Conservation (phyloP, 1,284 basidiomycete species). For the Polyporus tsugae region DNA sequence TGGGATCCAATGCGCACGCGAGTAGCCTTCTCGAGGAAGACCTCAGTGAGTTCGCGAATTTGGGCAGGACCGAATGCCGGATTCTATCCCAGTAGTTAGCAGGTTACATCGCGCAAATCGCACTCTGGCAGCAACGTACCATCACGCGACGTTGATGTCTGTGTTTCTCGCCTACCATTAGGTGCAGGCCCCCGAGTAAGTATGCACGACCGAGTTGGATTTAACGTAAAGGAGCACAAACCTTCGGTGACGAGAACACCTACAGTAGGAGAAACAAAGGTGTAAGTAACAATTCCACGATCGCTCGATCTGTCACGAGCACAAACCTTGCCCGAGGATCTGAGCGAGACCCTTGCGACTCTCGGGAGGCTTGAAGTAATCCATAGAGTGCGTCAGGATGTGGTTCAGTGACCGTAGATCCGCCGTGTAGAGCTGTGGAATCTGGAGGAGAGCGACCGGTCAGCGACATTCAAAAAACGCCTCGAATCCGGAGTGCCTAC, state of each 20-base stretch:
- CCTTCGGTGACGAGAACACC: conserved; percentile 11
- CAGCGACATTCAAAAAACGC: neutral
- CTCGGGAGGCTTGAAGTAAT: conserved; percentile 5
- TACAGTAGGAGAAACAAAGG: neutral
- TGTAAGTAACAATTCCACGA: neutral
- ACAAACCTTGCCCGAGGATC: conserved; percentile 11
- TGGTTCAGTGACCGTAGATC: conserved; percentile 2
- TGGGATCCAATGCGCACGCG: conserved; percentile 43
- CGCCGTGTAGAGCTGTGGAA: conserved; percentile 2
- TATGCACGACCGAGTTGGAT: neutral
- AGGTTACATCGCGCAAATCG: neutral
- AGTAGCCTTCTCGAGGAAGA: conserved; percentile 61
- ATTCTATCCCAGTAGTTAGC: conserved; percentile 45
- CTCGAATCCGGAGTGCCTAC: neutral
- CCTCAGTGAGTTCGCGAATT: conserved; percentile 60
- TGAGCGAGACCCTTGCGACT: neutral
- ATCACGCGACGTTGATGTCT: conserved; percentile 3
- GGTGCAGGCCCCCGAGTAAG: neutral
- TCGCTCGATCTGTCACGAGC: neutral
- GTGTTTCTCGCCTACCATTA: conserved; percentile 7
- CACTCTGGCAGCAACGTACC: neutral
- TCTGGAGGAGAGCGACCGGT: neutral
- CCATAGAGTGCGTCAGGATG: conserved; percentile 6
- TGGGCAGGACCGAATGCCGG: conserved; percentile 65
- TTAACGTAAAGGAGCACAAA: neutral